Evolutionary conservation across 352 stramenopile species (phyloP).

Genomic region (Pythium brassicae): DNA sequence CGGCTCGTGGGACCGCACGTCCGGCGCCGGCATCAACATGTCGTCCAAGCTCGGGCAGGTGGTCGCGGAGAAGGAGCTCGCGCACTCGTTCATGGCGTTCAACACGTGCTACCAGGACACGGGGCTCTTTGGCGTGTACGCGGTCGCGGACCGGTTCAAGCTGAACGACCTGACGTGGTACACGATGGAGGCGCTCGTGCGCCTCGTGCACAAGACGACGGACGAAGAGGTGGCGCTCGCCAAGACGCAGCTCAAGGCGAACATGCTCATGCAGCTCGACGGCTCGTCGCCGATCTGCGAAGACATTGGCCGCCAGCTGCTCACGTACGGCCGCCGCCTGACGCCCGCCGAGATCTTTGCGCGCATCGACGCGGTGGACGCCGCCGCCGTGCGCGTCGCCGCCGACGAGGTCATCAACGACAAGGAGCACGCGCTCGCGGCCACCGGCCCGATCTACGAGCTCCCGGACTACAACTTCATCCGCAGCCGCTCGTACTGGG

Average conservation of each 20-base stretch:
- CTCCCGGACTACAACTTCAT: constrained; percentile 99
- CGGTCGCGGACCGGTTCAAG: constrained; percentile 93
- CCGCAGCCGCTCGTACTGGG: constrained; percentile 98
- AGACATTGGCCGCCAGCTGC: constrained; percentile 99
- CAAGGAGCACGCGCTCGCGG: constrained; percentile 98
- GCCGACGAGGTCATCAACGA: constrained; percentile 95
- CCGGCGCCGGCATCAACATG: constrained; percentile 92
- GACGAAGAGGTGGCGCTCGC: constrained; percentile 97
- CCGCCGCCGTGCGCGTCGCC: constrained; percentile 88
- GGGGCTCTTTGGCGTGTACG: constrained; percentile 98
- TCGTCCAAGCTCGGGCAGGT: constrained; percentile 96
- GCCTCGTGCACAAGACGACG: constrained; percentile 94
- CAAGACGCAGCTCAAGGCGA: constrained; percentile 99
- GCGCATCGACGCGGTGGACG: constrained; percentile 98
- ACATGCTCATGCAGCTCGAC: constrained; percentile 99
- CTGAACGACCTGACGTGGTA: constrained; percentile 94
- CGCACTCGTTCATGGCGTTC: constrained; percentile 98
- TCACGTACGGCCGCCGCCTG: constrained; percentile 96
- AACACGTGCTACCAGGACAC: constrained; percentile 99
- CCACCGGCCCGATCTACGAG: constrained; percentile 97
- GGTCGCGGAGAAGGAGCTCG: constrained; percentile 94
- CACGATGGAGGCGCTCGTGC: constrained; percentile 94
- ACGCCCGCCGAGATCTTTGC: constrained; percentile 98
- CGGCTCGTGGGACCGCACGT: constrained; percentile 90
- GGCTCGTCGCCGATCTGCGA: constrained; percentile 97